These are phyloP conservation scores for Rhynchospora tenuis DNA, from an alignment of 176 grass and related monocot species.

Conservation along the genomic window DNA sequence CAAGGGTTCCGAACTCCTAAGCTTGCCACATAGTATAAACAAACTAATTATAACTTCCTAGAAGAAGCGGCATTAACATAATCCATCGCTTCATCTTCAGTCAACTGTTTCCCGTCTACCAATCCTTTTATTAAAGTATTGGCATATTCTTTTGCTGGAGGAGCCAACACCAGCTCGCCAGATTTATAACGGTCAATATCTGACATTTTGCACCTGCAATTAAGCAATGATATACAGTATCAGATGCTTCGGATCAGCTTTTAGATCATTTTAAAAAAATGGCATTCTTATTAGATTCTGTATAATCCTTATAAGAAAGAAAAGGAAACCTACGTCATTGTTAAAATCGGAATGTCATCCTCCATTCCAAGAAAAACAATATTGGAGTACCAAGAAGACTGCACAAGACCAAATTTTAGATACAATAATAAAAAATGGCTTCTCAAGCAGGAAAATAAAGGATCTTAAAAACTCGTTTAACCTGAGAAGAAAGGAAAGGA, in stretches of 20 bases:
- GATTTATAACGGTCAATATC: constrained; percentile 48
- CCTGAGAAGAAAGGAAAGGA: constrained; percentile 1
- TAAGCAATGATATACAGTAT: not conserved
- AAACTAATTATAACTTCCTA: constrained; percentile 30
- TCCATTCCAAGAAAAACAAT: constrained; percentile 73
- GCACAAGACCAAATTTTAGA: constrained; percentile 29
- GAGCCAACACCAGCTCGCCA: constrained; percentile 42
- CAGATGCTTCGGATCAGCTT: not conserved
- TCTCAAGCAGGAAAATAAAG: not conserved
- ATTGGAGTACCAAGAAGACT: constrained; percentile 84
- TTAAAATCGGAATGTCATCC: constrained; percentile 77
- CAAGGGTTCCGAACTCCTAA: not conserved
- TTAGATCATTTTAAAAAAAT: not conserved
- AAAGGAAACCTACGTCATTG: constrained; percentile 57
- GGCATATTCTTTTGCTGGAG: constrained; percentile 47
- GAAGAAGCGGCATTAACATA: constrained; percentile 52
- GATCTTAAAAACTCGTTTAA: not conserved
- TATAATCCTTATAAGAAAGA: not conserved
- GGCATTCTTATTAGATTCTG: not conserved
- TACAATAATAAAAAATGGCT: not conserved
- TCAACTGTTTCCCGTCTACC: constrained; percentile 67
- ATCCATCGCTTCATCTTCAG: constrained; percentile 31
- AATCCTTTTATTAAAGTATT: constrained; percentile 66
- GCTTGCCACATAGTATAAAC: not conserved
- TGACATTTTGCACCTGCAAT: constrained; percentile 53